Evolutionary conservation across 495 filamentous ascomycete species (phyloP).

Genomic region (Podospora conica): DNA sequence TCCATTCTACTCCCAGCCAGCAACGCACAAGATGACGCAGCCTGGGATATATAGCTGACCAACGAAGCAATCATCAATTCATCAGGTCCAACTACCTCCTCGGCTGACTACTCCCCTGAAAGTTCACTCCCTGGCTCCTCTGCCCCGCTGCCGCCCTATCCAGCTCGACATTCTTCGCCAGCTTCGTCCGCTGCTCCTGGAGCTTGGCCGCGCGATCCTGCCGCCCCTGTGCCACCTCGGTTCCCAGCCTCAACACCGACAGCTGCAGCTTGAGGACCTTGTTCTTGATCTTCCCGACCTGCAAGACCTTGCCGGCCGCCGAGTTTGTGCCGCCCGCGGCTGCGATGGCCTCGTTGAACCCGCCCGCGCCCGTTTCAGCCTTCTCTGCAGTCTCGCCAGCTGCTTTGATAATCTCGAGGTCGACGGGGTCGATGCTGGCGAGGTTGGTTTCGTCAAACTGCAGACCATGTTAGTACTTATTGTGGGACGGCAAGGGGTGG

Average conservation of each 20-base stretch:
- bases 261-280: conserved; percentile 49
- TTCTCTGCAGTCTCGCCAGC: conserved; percentile 35
- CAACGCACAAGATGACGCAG: no score
- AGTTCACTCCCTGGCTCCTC: conserved; percentile 27
- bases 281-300: conserved; percentile 51
- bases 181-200: conserved; percentile 35
- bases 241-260: conserved; percentile 29
- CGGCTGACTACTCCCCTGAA: conserved; percentile 9
- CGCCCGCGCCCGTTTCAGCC: conserved; percentile 34
- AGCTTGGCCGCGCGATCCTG: conserved; percentile 31
- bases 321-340: conserved; percentile 31
- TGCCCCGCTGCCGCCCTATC: conserved; percentile 35
- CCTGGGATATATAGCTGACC: no score
- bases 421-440: conserved; percentile 28
- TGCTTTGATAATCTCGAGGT: conserved; percentile 35
- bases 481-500: background rate
- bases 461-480: background rate
- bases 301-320: conserved; percentile 28
- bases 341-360: conserved; percentile 40
- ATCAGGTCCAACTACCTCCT: no score
- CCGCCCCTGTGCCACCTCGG: conserved; percentile 32
- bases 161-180: conserved; percentile 39
- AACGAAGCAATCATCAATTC: no score
- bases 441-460: conserved; percentile 35
- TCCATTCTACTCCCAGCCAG: no score